Evolutionary conservation across 73 alveolate species (phyloP).

Genomic region (Halteria grandinella): DNA sequence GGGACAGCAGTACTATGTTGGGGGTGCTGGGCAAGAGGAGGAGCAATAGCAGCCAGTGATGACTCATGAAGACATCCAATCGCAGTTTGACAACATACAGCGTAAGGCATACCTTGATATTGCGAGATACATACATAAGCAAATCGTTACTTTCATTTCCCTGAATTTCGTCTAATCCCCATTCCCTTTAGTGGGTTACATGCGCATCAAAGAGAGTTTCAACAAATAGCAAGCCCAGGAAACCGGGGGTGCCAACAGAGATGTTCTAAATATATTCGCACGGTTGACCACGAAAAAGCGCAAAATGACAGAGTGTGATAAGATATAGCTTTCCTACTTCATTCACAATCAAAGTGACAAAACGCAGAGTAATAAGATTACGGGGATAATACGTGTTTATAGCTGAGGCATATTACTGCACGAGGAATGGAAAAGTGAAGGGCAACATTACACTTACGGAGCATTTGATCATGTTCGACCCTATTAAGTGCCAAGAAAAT

Average conservation of each 20-base stretch:
- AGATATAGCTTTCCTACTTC: slow-evolving; percentile 22
- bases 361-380: slow-evolving; percentile 37
- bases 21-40: too few species aligned
- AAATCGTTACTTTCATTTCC: too few species aligned
- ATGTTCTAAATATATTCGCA: slow-evolving; percentile 10
- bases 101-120: too few species aligned
- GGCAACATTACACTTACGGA: slow-evolving; percentile 62
- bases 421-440: slow-evolving; percentile 62
- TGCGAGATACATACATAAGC: too few species aligned
- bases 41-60: too few species aligned
- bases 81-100: too few species aligned
- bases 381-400: too few species aligned
- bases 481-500: slow-evolving; percentile 50
- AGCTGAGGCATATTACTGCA: slow-evolving; percentile 73
- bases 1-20: too few species aligned
- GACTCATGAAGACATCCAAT: too few species aligned
- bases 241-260: slow-evolving; percentile 32
- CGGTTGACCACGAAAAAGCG: background rate
- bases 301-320: slow-evolving; percentile 8
- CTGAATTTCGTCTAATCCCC: too few species aligned
- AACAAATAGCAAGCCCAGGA: background rate
- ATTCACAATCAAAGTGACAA: slow-evolving; percentile 36
- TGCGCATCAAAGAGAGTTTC: slow-evolving; percentile 26
- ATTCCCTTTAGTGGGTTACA: slow-evolving; percentile 8
- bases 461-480: slow-evolving; percentile 54